Conservation (phyloP, 2,329 filamentous ascomycete genomes). For the Xylariomycetidae sp. region DNA sequence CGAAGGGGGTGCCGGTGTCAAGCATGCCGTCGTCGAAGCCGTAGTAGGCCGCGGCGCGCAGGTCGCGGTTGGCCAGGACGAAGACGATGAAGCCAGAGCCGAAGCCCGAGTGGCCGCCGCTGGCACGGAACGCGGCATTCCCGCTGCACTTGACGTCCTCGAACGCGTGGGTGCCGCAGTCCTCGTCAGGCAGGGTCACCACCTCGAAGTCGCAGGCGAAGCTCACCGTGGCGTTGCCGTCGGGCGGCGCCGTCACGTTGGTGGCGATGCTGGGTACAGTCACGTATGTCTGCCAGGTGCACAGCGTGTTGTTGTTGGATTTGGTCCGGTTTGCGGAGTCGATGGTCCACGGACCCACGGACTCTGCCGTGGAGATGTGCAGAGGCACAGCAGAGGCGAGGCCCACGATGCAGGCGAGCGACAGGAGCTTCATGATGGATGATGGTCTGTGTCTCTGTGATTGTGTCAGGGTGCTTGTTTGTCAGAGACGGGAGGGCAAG, state of each 20-base stretch:
- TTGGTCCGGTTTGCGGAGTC: slow-evolving; percentile 8
- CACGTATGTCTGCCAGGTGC: slow-evolving; percentile 15
- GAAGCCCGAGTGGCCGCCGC: slow-evolving; percentile 10
- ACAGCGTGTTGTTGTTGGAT: slow-evolving; percentile 3
- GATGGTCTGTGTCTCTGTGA: no score
- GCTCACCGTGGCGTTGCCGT: background rate
- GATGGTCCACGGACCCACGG: slow-evolving; percentile 9
- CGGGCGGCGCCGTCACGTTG: background rate
- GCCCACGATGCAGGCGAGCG: slow-evolving; percentile 1
- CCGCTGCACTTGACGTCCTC: slow-evolving; percentile 3
- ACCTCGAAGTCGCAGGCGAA: slow-evolving; percentile 5
- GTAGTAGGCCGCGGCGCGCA: slow-evolving; percentile 10
- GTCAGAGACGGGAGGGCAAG: no score
- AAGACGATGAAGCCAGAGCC: slow-evolving; percentile 17
- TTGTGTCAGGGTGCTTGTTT: no score
- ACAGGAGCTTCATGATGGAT: slow-evolving; percentile 5
- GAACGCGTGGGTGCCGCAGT: slow-evolving; percentile 12
- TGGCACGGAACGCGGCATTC: slow-evolving; percentile 6
- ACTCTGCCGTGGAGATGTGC: background rate
- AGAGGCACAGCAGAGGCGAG: background rate
- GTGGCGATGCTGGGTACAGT: no score
- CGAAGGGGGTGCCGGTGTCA: slow-evolving; percentile 9
- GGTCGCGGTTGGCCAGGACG: slow-evolving; percentile 5
- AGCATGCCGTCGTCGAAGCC: slow-evolving; percentile 13
- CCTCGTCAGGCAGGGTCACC: background rate